phyloP scores from a whole-genome alignment of 2,329 filamentous ascomycete species.

The Sarocladium strictum region DNA sequence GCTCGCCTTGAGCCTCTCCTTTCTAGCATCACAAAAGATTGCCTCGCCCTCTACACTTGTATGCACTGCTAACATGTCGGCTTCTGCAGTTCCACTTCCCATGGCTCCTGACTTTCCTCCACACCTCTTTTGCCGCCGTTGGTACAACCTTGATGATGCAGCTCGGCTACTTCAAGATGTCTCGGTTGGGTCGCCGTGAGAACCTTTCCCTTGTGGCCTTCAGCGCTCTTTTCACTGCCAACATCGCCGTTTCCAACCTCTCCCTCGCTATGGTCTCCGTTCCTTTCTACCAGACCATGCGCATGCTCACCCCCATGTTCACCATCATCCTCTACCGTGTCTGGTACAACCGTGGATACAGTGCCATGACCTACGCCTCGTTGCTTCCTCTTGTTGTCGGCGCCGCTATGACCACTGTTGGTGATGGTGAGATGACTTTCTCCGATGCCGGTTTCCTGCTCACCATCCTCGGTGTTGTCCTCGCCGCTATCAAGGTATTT shows the following conservation, averaged over 20 bases:
- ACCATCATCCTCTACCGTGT: conserved; percentile 56
- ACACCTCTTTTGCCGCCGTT: conserved; percentile 50
- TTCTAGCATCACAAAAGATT: too few relatives aligned
- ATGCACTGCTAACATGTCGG: not conserved
- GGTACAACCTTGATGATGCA: conserved; percentile 49
- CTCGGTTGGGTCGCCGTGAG: conserved; percentile 44
- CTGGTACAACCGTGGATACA: conserved; percentile 49
- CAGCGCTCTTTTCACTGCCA: conserved; percentile 55
- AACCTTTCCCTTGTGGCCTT: conserved; percentile 51
- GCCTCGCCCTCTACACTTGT: too few relatives aligned
- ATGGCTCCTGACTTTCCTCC: conserved; percentile 54
- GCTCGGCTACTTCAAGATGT: conserved; percentile 45
- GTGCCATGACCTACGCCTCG: conserved; percentile 50
- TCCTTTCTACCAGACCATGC: conserved; percentile 61
- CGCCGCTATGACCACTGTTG: conserved; percentile 50
- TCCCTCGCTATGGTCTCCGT: conserved; percentile 57
- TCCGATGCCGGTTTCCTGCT: conserved; percentile 51
- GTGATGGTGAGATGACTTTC: conserved; percentile 53
- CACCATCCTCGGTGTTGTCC: conserved; percentile 47
- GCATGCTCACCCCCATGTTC: conserved; percentile 56
- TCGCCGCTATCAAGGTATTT: conserved; percentile 50
- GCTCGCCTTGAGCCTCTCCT: not conserved
- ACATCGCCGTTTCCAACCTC: conserved; percentile 59
- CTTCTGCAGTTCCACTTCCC: conserved; percentile 47
- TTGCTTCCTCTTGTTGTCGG: conserved; percentile 56